Evolutionary conservation across 2,329 filamentous ascomycete genomes (phyloP).

Genomic region (Ceratocystis diversiconidia): DNA sequence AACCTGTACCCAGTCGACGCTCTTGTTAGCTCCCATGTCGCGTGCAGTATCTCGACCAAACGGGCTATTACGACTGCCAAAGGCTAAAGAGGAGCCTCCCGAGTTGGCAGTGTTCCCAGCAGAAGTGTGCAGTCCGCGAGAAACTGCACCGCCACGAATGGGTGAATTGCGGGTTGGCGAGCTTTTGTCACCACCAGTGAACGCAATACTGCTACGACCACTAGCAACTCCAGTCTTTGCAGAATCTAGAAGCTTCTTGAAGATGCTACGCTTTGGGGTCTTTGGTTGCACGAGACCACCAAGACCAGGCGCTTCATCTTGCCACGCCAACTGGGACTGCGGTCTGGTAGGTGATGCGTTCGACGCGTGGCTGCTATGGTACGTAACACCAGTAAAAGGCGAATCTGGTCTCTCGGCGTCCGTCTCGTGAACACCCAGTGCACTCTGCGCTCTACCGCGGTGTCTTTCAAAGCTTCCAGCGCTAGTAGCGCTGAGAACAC

Average conservation of each 20-base stretch:
- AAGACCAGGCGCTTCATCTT: slow-evolving; percentile 53
- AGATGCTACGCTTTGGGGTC: slow-evolving; percentile 73
- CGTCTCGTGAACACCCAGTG: slow-evolving; percentile 45
- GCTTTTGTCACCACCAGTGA: slow-evolving; percentile 29
- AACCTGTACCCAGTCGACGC: slow-evolving; percentile 91
- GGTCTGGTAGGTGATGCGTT: slow-evolving; percentile 36
- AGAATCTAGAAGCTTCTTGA: slow-evolving; percentile 88
- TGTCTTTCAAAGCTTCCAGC: slow-evolving; percentile 82
- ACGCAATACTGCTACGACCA: slow-evolving; percentile 70
- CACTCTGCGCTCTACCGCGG: slow-evolving; percentile 49
- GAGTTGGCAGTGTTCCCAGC: slow-evolving; percentile 24
- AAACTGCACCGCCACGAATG: slow-evolving; percentile 26
- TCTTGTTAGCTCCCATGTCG: slow-evolving; percentile 51
- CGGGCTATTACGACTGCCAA: slow-evolving; percentile 25
- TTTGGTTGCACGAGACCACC: slow-evolving; percentile 68
- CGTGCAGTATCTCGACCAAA: slow-evolving; percentile 39
- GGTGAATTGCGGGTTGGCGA: slow-evolving; percentile 18
- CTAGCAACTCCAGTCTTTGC: slow-evolving; percentile 89
- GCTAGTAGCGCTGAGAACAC: slow-evolving; percentile 85
- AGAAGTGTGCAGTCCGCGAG: slow-evolving; percentile 17
- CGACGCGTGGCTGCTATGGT: slow-evolving; percentile 76
- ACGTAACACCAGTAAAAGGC: slow-evolving; percentile 66
- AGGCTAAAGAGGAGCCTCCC: slow-evolving; percentile 20
- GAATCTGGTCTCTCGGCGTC: slow-evolving; percentile 44
- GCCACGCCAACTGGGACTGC: slow-evolving; percentile 51